Evolutionary conservation across 2,329 filamentous ascomycete genomes (phyloP).

Genomic region (Rhytidhysteron rufulum): DNA sequence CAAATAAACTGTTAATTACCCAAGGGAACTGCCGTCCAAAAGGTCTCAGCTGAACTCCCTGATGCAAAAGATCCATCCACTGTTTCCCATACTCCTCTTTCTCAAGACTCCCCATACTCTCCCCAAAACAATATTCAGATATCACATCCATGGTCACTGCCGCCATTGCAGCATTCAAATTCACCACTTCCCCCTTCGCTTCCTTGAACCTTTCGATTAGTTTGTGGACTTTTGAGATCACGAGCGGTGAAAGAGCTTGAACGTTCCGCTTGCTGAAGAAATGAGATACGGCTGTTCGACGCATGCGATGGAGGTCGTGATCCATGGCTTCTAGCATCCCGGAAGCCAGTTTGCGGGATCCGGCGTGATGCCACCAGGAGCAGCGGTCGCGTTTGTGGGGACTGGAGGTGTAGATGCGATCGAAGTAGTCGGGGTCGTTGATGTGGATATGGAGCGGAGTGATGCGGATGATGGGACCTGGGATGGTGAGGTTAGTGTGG

Average conservation of each 20-base stretch:
- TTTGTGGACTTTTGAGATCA: background rate
- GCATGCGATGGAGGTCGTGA: conserved; percentile 7
- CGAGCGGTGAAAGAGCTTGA: conserved; percentile 3
- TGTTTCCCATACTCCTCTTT: conserved; percentile 6
- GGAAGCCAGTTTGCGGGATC: background rate
- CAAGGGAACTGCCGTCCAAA: conserved; percentile 6
- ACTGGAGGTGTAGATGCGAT: conserved; percentile 3
- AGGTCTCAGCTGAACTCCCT: conserved; percentile 6
- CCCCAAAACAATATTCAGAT: conserved; percentile 1
- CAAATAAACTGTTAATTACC: conserved; percentile 1
- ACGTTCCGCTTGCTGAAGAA: conserved; percentile 7
- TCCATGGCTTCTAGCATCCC: background rate
- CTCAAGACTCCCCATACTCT: conserved; percentile 5
- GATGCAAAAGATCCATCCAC: conserved; percentile 7
- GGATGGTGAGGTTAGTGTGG: background rate
- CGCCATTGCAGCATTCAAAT: background rate
- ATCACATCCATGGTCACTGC: conserved; percentile 2
- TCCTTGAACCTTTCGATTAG: conserved; percentile 1
- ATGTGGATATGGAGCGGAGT: conserved; percentile 9
- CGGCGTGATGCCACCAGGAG: background rate
- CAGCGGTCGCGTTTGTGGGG: conserved; percentile 6
- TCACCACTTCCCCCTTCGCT: too few relatives aligned
- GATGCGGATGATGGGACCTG: conserved; percentile 9
- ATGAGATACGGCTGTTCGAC: conserved; percentile 1
- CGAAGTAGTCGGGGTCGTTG: conserved; percentile 7